These are phyloP conservation scores for Cercospora janseana DNA, from an alignment of 2,329 filamentous ascomycete genomes.

Conservation along the genomic window DNA sequence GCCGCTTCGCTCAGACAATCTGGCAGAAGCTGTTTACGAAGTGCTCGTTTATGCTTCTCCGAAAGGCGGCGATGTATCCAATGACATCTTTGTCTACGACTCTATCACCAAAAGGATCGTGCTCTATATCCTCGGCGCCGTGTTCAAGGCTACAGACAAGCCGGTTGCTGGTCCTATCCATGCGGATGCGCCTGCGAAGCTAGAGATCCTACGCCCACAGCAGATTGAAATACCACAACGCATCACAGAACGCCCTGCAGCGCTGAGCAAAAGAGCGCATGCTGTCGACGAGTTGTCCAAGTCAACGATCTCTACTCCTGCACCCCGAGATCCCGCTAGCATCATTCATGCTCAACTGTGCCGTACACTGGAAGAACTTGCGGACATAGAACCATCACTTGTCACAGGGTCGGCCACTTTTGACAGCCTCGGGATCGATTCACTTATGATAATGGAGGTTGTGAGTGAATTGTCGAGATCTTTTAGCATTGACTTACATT, in stretches of 20 bases:
- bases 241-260: too few species aligned
- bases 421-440: conserved; percentile 31
- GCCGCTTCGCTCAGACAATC: neutral
- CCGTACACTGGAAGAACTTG: conserved; percentile 4
- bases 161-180: neutral
- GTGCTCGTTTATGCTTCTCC: conserved; percentile 8
- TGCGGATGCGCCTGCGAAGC: neutral
- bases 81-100: conserved; percentile 13
- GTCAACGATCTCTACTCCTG: neutral
- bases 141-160: neutral
- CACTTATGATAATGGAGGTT: conserved; percentile 31
- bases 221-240: neutral
- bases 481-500: conserved; percentile 16
- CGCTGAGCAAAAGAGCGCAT: neutral
- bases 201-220: neutral
- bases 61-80: neutral
- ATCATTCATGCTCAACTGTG: neutral
- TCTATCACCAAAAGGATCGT: conserved; percentile 1
- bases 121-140: conserved; percentile 9
- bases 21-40: neutral
- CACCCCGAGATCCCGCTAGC: neutral
- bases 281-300: neutral
- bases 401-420: conserved; percentile 10
- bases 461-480: conserved; percentile 20
- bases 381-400: neutral